Conservation (phyloP, 2,329 filamentous ascomycete species). For the Diaporthe longicolla region DNA sequence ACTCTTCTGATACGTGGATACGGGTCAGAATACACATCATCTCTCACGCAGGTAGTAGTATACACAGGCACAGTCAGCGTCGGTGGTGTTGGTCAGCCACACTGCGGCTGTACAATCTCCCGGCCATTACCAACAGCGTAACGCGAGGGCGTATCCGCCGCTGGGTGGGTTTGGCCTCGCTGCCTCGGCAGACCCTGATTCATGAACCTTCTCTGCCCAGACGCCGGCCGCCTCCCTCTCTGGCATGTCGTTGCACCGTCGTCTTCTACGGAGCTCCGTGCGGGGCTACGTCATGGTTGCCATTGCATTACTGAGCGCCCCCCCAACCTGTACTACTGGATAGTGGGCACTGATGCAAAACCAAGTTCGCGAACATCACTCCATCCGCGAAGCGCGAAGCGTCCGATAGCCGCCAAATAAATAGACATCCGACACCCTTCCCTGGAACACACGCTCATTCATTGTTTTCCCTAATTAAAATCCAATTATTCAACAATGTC, state of each 20-base stretch:
- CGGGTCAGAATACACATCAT: no score
- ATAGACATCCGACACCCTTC: no score
- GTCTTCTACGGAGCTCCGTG: not conserved
- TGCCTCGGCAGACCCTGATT: not conserved
- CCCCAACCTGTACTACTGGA: not conserved
- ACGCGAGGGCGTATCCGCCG: not conserved
- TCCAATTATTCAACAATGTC: not conserved
- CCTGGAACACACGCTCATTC: not conserved
- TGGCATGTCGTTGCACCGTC: not conserved
- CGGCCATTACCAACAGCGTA: not conserved
- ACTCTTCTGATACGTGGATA: no score
- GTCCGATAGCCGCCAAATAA: not conserved
- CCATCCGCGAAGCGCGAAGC: not conserved
- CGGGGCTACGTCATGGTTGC: constrained; percentile 12
- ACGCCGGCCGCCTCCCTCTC: not conserved
- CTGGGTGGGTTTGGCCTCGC: constrained; percentile 6
- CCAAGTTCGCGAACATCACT: not conserved
- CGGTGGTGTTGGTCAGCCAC: not conserved
- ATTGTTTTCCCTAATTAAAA: no score
- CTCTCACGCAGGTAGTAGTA: no score
- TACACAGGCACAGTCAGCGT: not conserved
- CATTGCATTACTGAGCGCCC: constrained; percentile 2
- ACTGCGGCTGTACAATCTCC: no score
- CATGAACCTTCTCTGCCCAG: not conserved
- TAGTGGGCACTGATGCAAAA: not conserved